These are phyloP conservation scores for Sordariomycetes sp. DNA, from an alignment of 2,329 filamentous ascomycete species.

Conservation along the genomic window DNA sequence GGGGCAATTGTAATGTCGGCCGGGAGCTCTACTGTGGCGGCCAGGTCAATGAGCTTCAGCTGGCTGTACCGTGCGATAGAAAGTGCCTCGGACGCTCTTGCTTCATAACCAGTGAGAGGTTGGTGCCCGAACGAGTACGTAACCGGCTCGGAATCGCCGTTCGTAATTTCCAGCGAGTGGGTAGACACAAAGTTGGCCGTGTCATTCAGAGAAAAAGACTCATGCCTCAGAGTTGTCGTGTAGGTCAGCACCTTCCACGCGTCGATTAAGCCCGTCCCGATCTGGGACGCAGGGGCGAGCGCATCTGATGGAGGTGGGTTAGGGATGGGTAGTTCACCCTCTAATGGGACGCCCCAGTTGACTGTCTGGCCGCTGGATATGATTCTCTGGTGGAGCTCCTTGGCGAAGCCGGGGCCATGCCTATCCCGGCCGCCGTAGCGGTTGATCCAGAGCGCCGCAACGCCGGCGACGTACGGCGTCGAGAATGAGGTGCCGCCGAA, in stretches of 20 bases:
- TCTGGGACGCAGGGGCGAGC: conserved; percentile 27
- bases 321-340: not conserved
- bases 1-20: not conserved
- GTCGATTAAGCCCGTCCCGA: conserved; percentile 35
- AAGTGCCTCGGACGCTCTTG: conserved; percentile 8
- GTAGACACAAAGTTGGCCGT: conserved; percentile 27
- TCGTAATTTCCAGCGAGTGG: conserved; percentile 28
- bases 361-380: conserved; percentile 1
- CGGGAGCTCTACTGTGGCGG: conserved; percentile 4
- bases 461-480: conserved; percentile 39
- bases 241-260: conserved; percentile 32
- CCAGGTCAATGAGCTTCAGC: conserved; percentile 1
- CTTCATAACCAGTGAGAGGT: conserved; percentile 28
- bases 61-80: conserved; percentile 1
- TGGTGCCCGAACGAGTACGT: conserved; percentile 29
- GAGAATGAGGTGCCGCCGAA: conserved; percentile 42
- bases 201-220: conserved; percentile 37
- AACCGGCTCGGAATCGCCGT: conserved; percentile 25
- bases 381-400: conserved; percentile 6
- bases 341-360: conserved; percentile 3
- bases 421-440: conserved; percentile 26
- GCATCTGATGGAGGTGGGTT: not conserved
- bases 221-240: conserved; percentile 24
- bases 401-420: conserved; percentile 16
- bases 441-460: conserved; percentile 34